A percentile compares a stretch with the other conserved stretches of the same genome.
phyloP scores from a whole-genome alignment of 176 grass and related monocot genomes.

The Triticum turgidum region DNA sequence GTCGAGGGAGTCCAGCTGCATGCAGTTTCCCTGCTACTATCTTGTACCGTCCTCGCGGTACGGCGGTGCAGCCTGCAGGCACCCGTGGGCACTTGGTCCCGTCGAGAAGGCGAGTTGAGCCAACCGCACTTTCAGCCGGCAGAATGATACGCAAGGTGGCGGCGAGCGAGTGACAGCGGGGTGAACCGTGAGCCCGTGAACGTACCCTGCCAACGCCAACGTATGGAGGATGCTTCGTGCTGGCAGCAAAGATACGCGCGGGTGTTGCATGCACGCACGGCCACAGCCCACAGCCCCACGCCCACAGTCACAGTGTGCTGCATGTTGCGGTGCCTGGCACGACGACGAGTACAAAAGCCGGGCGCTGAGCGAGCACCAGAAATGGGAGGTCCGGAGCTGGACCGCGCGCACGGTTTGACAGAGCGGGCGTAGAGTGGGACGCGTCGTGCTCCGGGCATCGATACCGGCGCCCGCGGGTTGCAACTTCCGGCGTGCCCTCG shows the following conservation, averaged over 20 bases:
- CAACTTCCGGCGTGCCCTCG: too few relatives aligned
- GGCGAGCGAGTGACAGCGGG: background rate
- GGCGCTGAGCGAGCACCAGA: too few relatives aligned
- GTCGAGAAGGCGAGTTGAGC: constrained; percentile 8
- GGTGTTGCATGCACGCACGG: too few relatives aligned
- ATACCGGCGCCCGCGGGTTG: too few relatives aligned
- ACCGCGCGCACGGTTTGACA: too few relatives aligned
- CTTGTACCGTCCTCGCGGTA: background rate
- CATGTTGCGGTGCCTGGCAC: too few relatives aligned
- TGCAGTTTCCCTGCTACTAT: background rate
- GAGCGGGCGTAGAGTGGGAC: too few relatives aligned
- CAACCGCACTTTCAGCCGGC: background rate
- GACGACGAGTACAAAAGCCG: too few relatives aligned
- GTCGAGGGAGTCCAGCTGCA: background rate
- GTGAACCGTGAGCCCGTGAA: background rate
- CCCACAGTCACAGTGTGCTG: too few relatives aligned
- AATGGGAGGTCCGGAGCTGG: too few relatives aligned
- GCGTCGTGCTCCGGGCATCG: too few relatives aligned
- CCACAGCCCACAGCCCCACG: too few relatives aligned
- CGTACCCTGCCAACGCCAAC: constrained; percentile 16
- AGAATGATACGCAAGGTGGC: background rate
- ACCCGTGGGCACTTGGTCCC: constrained; percentile 29
- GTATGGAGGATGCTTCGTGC: constrained; percentile 21
- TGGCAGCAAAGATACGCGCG: constrained; percentile 18
- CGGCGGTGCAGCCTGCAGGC: background rate